phyloP scores from a whole-genome alignment of 352 stramenopile species.

The Globisporangium splendens region DNA sequence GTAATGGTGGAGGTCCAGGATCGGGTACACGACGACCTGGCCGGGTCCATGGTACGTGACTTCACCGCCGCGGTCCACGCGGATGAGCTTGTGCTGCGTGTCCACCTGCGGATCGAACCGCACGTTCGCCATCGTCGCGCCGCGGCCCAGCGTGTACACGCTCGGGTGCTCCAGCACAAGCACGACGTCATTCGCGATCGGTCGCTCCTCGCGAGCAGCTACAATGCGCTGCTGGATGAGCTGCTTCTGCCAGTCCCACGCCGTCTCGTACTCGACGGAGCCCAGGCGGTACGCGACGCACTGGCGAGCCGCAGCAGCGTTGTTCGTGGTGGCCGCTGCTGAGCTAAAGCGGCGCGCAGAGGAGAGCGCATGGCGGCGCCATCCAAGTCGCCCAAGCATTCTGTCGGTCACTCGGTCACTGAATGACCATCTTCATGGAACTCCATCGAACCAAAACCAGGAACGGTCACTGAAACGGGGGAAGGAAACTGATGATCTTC shows the following conservation, averaged over 20 bases:
- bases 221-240: slow-evolving; percentile 78
- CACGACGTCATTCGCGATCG: slow-evolving; percentile 82
- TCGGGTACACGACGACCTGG: slow-evolving; percentile 97
- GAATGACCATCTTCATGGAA: not conserved
- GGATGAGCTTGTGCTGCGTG: slow-evolving; percentile 84
- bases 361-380: slow-evolving; percentile 1
- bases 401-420: not conserved
- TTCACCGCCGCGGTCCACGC: slow-evolving; percentile 98
- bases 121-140: slow-evolving; percentile 71
- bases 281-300: slow-evolving; percentile 71
- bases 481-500: not conserved
- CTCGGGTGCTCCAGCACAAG: slow-evolving; percentile 93
- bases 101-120: slow-evolving; percentile 56
- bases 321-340: not conserved
- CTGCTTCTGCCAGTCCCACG: slow-evolving; percentile 86
- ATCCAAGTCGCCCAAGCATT: slow-evolving; percentile 8
- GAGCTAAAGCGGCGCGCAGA: not conserved
- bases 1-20: slow-evolving; percentile 94
- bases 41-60: slow-evolving; percentile 98
- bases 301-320: slow-evolving; percentile 23
- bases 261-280: slow-evolving; percentile 76
- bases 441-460: no score
- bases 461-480: slow-evolving; percentile 3
- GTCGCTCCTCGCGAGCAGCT: slow-evolving; percentile 33
- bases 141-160: slow-evolving; percentile 96